Percentiles rank a stretch among this genome's conserved stretches.
phyloP scores from a whole-genome alignment of 495 filamentous ascomycete species.

The Lindgomyces ingoldianus region DNA sequence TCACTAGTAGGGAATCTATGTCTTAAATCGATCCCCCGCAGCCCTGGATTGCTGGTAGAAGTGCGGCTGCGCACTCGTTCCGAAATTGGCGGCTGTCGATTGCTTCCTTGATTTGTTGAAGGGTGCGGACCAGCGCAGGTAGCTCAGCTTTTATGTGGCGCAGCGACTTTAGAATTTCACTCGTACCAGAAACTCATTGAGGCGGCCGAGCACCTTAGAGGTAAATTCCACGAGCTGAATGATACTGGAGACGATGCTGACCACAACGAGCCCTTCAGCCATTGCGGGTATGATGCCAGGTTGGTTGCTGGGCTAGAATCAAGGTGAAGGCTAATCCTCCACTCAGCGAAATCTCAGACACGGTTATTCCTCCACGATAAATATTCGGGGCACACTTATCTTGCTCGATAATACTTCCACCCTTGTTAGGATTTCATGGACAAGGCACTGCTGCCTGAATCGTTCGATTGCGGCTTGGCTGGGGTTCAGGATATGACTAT shows the following conservation, averaged over 20 bases:
- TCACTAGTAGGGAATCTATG: constrained; percentile 4
- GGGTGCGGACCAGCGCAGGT: constrained; percentile 40
- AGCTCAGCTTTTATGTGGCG: constrained; percentile 41
- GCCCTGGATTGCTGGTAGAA: constrained; percentile 38
- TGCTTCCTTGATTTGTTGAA: constrained; percentile 35
- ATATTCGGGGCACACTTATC: no score
- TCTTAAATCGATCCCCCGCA: constrained; percentile 8
- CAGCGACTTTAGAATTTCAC: constrained; percentile 41
- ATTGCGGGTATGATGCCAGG: constrained; percentile 35
- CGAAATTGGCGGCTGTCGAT: constrained; percentile 29
- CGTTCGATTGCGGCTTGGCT: no score
- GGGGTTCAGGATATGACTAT: no score
- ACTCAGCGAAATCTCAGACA: no score
- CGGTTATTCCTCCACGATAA: no score
- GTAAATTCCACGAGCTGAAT: constrained; percentile 46
- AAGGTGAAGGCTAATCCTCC: no score
- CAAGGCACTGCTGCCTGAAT: no score
- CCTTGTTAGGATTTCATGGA: no score
- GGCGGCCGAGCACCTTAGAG: constrained; percentile 38
- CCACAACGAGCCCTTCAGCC: constrained; percentile 44
- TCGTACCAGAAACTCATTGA: constrained; percentile 41
- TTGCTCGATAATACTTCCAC: no score
- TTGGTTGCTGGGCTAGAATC: no score
- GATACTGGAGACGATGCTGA: constrained; percentile 42
- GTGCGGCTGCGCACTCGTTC: constrained; percentile 22